These are phyloP conservation scores for Aspergillus viridinutans DNA, from an alignment of 2,329 filamentous ascomycete genomes.

Conservation along the genomic window DNA sequence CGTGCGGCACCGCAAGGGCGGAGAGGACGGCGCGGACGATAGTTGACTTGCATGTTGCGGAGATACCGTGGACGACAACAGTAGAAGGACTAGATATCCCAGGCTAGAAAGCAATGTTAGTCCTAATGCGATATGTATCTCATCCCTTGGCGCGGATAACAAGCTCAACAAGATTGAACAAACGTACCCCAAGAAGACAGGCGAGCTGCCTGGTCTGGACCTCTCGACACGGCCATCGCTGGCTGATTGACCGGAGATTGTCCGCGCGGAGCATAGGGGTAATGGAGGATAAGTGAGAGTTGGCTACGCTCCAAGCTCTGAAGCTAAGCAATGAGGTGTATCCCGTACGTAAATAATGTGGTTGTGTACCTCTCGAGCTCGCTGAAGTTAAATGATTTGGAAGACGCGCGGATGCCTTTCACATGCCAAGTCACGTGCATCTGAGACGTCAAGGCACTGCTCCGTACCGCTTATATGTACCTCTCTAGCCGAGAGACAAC, in stretches of 20 bases:
- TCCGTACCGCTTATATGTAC: not conserved
- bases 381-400: not conserved
- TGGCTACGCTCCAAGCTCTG: not conserved
- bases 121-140: not conserved
- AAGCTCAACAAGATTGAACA: conserved; percentile 11
- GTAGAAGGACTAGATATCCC: conserved; percentile 64
- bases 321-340: not conserved
- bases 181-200: conserved; percentile 37
- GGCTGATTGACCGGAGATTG: conserved; percentile 31
- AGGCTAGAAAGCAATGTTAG: conserved; percentile 20
- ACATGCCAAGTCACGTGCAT: conserved; percentile 9
- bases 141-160: not conserved
- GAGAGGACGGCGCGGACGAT: conserved; percentile 63
- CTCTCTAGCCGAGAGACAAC: no score
- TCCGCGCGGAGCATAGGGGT: conserved; percentile 30
- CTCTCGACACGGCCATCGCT: conserved; percentile 43
- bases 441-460: not conserved
- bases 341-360: not conserved
- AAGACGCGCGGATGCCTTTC: not conserved
- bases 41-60: conserved; percentile 80
- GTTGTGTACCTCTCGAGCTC: not conserved
- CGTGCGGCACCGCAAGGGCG: conserved; percentile 49
- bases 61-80: conserved; percentile 76
- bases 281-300: conserved; percentile 2
- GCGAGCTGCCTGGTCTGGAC: conserved; percentile 40